Evolutionary conservation across 495 filamentous ascomycete genomes (phyloP).

Genomic region (Zalerion maritima): DNA sequence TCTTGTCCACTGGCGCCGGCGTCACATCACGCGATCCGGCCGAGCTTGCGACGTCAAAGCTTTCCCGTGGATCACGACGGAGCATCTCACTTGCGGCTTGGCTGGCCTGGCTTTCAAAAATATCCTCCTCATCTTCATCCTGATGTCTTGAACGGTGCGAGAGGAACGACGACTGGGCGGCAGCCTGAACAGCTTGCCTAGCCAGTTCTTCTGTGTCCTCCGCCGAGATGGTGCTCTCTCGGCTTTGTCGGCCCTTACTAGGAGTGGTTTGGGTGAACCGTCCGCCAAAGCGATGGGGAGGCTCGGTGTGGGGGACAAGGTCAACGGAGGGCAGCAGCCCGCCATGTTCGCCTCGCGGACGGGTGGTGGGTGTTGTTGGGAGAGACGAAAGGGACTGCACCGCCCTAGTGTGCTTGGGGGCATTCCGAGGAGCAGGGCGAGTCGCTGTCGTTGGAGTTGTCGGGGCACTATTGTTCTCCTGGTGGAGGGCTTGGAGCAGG

Average conservation of each 20-base stretch:
- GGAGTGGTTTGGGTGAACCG: conserved; percentile 17
- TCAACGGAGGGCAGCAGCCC: conserved; percentile 37
- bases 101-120: conserved; percentile 34
- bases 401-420: conserved; percentile 47
- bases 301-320: conserved; percentile 41
- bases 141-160: conserved; percentile 19
- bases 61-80: conserved; percentile 34
- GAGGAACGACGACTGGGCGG: conserved; percentile 26
- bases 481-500: conserved; percentile 61
- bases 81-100: conserved; percentile 43
- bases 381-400: conserved; percentile 69
- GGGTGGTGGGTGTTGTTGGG: conserved; percentile 52
- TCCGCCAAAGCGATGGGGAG: conserved; percentile 21
- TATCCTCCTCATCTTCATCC: conserved; percentile 22
- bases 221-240: conserved; percentile 82
- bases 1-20: conserved; percentile 27
- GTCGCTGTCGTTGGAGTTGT: conserved; percentile 39
- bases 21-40: conserved; percentile 28
- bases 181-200: conserved; percentile 37
- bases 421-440: conserved; percentile 28
- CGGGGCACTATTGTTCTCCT: conserved; percentile 53
- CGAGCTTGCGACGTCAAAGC: conserved; percentile 31
- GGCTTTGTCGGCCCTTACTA: conserved; percentile 39
- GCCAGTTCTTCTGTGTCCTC: conserved; percentile 55
- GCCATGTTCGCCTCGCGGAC: conserved; percentile 26